phyloP scores from a whole-genome alignment of 176 grass and related monocot genomes.

The Aegilops tauschii region DNA sequence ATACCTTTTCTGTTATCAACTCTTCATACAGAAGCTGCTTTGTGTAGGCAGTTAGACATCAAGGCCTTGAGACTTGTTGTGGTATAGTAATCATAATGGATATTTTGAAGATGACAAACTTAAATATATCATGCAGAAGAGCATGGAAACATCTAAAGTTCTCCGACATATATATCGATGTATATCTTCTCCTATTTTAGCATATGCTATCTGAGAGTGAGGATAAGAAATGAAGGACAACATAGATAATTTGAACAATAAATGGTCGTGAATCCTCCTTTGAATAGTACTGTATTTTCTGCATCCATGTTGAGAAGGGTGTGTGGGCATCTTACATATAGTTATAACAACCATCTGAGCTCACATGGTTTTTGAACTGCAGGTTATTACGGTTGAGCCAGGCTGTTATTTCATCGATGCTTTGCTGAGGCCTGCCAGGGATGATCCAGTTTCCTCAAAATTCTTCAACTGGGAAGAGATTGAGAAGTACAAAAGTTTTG shows the following conservation, averaged over 20 bases:
- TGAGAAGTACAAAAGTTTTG: slow-evolving; percentile 70
- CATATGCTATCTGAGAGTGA: not conserved
- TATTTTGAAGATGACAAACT: slow-evolving; percentile 13
- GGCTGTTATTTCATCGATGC: slow-evolving; percentile 96
- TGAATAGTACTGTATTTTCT: slow-evolving; percentile 5
- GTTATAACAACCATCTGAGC: slow-evolving; percentile 20
- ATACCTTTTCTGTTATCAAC: not conserved
- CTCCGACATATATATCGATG: not conserved
- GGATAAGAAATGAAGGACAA: slow-evolving; percentile 1
- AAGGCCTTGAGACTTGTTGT: not conserved
- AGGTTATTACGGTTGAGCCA: slow-evolving; percentile 97
- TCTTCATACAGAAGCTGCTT: slow-evolving; percentile 21
- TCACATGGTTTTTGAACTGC: slow-evolving; percentile 39
- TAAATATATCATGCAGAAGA: too few relatives aligned
- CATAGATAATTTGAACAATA: not conserved
- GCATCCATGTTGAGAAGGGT: not conserved
- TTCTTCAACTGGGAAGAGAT: slow-evolving; percentile 77
- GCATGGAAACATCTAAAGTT: not conserved
- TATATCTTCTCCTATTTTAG: slow-evolving; percentile 6
- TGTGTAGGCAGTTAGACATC: slow-evolving; percentile 9
- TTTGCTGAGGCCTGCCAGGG: slow-evolving; percentile 52
- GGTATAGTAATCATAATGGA: not conserved
- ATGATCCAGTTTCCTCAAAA: slow-evolving; percentile 57
- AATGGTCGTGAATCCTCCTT: not conserved
- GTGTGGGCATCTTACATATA: not conserved